Evolutionary conservation across 176 grass and related monocot genomes (phyloP), one percentile per base, ranked within the genome.

Genomic region (Secale cereale): DNA sequence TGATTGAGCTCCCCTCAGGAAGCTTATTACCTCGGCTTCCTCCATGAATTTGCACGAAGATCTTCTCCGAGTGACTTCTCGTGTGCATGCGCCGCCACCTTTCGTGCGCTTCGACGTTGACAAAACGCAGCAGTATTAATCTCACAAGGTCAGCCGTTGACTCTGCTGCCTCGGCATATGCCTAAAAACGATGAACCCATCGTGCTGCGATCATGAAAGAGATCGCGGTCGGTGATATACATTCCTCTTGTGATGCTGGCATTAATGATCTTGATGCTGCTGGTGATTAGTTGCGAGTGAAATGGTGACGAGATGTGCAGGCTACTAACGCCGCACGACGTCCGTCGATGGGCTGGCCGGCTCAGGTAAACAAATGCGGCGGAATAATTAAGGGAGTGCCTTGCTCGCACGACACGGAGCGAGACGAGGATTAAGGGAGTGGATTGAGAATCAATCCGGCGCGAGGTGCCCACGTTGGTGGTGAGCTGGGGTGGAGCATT

Each of bases 251-350:
- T 7, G 33, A 40, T 40, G 32, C 67, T 22, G 10, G 54, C 52
- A 73, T 23, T 25, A 41, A 79, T 71, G 69, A 54, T 29, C 17
- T n/a, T n/a, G 56, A 54, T 29, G 69, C 30, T 2, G 78, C 54
- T 8, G 16, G 73, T 31, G 43, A 65, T 66, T 66, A 31, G 61
- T 66, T 46, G 61, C 10, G 27, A 80, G 61, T n/a, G 32, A 48
- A 79, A 43, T 57, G 76, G 20, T 6, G 66, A 37, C 8, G 65
- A 35, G 62, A 77, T 59, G 79, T 82, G 86, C 86, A 82, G 86
- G 86, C 79, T 59, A 78, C 80, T 61, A 36, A 28, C 32, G 20
- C 14, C 15, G 86, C 79, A 82, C 79, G 79, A 74, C 71, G 68
- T 33, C 72, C 71, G 8, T 37, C 3, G 3, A 59, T n/a, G 10